Percentiles rank a stretch among this genome's conserved stretches.
These are phyloP conservation scores for Ajuga reptans DNA, from an alignment of 305 asterid genomes.

Conservation along the genomic window DNA sequence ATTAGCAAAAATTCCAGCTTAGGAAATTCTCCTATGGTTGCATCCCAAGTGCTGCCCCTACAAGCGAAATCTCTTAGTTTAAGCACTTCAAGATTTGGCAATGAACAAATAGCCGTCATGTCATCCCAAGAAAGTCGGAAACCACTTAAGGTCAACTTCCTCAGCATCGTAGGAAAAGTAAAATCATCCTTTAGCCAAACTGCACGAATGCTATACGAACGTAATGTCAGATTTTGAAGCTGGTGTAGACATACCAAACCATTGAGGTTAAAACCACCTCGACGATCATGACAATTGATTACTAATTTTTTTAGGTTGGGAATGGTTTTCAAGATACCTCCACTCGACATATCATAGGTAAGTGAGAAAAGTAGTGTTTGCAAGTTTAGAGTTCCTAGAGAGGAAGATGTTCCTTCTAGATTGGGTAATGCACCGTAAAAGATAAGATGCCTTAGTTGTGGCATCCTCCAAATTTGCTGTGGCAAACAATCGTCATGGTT, in stretches of 20 bases:
- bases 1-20: background rate
- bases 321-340: background rate
- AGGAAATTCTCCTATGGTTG: background rate
- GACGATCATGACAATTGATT: background rate
- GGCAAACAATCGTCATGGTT: background rate
- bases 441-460: background rate
- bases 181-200: background rate
- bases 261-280: background rate
- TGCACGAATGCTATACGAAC: background rate
- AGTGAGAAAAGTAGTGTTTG: background rate
- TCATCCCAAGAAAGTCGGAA: background rate
- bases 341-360: background rate
- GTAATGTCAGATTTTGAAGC: background rate
- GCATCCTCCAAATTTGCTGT: constrained; percentile 1
- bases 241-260: background rate
- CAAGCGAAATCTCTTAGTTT: background rate
- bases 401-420: background rate
- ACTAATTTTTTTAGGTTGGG: background rate
- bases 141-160: background rate
- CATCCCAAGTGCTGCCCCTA: background rate
- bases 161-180: background rate
- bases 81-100: constrained; percentile 20
- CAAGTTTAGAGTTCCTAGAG: background rate
- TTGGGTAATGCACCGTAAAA: too few relatives aligned
- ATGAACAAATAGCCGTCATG: background rate